These are phyloP conservation scores for Umbelopsis isabellina DNA, from an alignment of 192 early-diverging fungal species.

Conservation along the genomic window DNA sequence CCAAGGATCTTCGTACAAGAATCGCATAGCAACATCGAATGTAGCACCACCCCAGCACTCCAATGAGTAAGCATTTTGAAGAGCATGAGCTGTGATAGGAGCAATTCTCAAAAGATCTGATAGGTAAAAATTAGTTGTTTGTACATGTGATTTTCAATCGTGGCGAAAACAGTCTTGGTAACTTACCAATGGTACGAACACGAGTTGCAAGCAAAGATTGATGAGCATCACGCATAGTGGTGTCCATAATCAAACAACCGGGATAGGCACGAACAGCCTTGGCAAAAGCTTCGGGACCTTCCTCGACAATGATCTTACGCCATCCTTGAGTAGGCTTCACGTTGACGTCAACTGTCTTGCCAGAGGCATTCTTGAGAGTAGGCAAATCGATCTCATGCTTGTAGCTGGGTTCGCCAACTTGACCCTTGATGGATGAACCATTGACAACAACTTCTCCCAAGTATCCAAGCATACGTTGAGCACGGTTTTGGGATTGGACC, in stretches of 20 bases:
- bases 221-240: conserved; percentile 97
- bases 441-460: conserved; percentile 92
- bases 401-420: conserved; percentile 74
- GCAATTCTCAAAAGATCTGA: conserved; percentile 79
- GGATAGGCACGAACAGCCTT: conserved; percentile 86
- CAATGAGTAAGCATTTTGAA: conserved; percentile 87
- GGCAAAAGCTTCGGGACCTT: conserved; percentile 91
- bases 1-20: conserved; percentile 97
- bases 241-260: conserved; percentile 93
- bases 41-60: conserved; percentile 99
- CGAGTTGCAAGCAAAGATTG: conserved; percentile 95
- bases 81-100: conserved; percentile 82
- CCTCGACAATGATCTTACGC: conserved; percentile 83
- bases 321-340: conserved; percentile 76
- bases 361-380: conserved; percentile 47
- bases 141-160: not conserved
- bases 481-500: conserved; percentile 81
- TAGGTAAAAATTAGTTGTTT: too few relatives aligned
- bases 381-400: conserved; percentile 72
- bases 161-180: not conserved
- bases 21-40: conserved; percentile 96
- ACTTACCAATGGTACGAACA: conserved; percentile 93
- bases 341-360: conserved; percentile 55
- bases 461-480: conserved; percentile 85
- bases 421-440: conserved; percentile 90